Evolutionary conservation across 441 rosid genomes (phyloP), one percentile per base, ranked within the genome.

Genomic region (Gossypium aridum): DNA sequence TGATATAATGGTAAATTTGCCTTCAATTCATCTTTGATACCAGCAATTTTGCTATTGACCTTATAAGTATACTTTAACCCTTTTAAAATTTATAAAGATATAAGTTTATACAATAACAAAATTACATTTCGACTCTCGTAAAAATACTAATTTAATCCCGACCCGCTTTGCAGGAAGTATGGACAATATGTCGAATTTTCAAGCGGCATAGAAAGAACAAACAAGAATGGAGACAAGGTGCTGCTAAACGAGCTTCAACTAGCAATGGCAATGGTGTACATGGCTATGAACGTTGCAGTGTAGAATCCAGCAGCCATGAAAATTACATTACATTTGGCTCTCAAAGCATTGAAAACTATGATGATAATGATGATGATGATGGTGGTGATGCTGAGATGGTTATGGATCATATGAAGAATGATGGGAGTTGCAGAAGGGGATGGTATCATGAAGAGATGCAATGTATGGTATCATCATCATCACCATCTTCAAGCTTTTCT

Each of bases 131-230:
- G 0, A 4, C 34, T 28, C 34, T 4, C 6, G 0, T 28, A 28
- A 28, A 28, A 4, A 28, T 28, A 28, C 0, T 28, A 28, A 28
- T 28, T 4, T 28, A 28, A 28, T 28, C 34, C 1, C 34, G 34
- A 28, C 34, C 1, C 6, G 34, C 34, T 28, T 28, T 28, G 4
- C 89, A 92, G 94, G 99, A 92, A 81, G 97, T 94, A 10, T 92
- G 99, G 97, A 94, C 97, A 0, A 71, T 94, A 16, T 94, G 99
- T 26, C 79, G 96, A 53, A 91, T 94, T 68, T 89, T 92, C 85
- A 91, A 91, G 87, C 79, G 99, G 74, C 75, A 80, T 74, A 82
- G 73, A 69, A 91, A 88, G 73, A 83, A 87, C 88, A 82, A 79
- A 22, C 77, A 90, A 2, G 88, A 86, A 43, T 86, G 88, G 91